These are phyloP conservation scores for Collybiopsis luxurians DNA, from an alignment of 768 basidiomycete species.

Conservation along the genomic window DNA sequence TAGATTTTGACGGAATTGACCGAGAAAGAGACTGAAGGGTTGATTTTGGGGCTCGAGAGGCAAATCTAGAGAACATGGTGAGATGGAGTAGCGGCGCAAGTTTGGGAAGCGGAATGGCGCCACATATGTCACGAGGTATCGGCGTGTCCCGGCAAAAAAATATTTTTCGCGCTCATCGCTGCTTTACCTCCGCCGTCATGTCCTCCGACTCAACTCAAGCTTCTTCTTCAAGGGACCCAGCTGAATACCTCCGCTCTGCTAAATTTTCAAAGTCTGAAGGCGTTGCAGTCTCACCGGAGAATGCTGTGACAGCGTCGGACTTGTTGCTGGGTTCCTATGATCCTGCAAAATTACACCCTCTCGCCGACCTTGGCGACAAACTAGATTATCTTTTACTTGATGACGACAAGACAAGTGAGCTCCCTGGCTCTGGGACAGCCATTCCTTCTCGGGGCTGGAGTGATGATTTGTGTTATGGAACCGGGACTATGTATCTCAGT, in stretches of 20 bases:
- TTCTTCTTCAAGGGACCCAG: conserved; percentile 45
- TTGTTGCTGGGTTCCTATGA: conserved; percentile 87
- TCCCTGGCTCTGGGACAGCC: conserved; percentile 88
- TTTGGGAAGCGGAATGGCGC: background rate
- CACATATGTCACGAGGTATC: background rate
- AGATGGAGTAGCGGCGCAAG: no score
- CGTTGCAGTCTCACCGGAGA: conserved; percentile 38
- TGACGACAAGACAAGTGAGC: conserved; percentile 90
- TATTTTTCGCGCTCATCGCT: background rate
- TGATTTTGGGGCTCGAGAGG: background rate
- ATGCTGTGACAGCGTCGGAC: conserved; percentile 79
- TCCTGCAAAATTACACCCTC: conserved; percentile 88
- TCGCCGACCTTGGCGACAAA: conserved; percentile 90
- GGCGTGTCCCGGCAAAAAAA: background rate
- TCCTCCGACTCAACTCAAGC: conserved; percentile 23
- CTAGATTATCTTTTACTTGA: conserved; percentile 95
- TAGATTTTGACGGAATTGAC: no score
- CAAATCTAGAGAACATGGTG: background rate
- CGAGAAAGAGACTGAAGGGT: background rate
- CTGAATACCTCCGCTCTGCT: conserved; percentile 44
- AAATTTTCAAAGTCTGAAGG: conserved; percentile 44
- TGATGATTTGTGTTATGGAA: conserved; percentile 99
- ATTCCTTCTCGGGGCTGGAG: conserved; percentile 97
- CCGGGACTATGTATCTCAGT: conserved; percentile 96
- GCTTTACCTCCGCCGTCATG: conserved; percentile 23